Percentiles rank a stretch among this genome's conserved stretches.
Evolutionary conservation across 371 early-diverging fungal species (phyloP).

Genomic region (Mortierella sp.): DNA sequence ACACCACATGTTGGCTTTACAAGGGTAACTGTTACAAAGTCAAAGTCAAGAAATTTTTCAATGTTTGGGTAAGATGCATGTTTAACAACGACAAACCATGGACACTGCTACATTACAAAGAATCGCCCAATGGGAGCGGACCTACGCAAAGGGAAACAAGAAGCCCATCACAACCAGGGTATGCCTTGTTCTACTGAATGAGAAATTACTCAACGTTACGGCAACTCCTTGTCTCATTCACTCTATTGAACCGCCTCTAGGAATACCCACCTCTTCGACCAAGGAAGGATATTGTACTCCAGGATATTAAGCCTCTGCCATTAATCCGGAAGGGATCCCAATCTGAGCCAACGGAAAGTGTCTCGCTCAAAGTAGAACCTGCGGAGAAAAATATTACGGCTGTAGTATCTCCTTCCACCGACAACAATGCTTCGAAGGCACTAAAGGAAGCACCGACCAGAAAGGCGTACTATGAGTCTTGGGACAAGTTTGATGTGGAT

Average conservation of each 20-base stretch:
- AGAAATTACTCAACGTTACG: neutral
- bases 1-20: too few species aligned
- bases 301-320: slow-evolving; percentile 13
- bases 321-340: slow-evolving; percentile 4
- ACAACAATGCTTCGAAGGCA: neutral
- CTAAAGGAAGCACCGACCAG: slow-evolving; percentile 14
- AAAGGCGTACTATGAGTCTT: slow-evolving; percentile 57
- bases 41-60: too few species aligned
- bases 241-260: slow-evolving; percentile 4
- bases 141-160: slow-evolving; percentile 33
- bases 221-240: neutral
- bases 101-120: slow-evolving; percentile 21
- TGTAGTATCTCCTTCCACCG: neutral
- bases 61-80: too few species aligned
- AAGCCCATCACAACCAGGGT: slow-evolving; percentile 25
- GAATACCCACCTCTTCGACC: slow-evolving; percentile 37
- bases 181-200: neutral
- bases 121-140: slow-evolving; percentile 35
- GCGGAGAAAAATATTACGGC: slow-evolving; percentile 13
- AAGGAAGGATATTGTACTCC: slow-evolving; percentile 29
- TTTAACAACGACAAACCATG: slow-evolving; percentile 13
- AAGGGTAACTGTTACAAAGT: too few species aligned
- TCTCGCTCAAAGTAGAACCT: neutral
- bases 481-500: slow-evolving; percentile 68
- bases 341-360: neutral